These are phyloP conservation scores for Microdochium paspali DNA, from an alignment of 2,329 filamentous ascomycete genomes.

Conservation along the genomic window DNA sequence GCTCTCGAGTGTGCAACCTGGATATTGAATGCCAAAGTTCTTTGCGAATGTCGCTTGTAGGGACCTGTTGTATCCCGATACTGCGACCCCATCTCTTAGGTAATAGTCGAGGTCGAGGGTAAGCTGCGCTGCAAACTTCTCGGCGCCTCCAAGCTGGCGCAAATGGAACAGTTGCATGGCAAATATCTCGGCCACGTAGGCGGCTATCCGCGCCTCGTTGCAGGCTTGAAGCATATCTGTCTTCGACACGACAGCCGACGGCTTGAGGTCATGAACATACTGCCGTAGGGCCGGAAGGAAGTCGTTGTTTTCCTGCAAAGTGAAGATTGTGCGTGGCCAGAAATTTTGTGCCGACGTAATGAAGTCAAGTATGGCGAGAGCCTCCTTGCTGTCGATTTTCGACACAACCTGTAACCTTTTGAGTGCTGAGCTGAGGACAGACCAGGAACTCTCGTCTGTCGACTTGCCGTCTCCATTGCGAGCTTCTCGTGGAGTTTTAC, in stretches of 20 bases:
- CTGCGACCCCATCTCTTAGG: constrained; percentile 64
- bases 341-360: constrained; percentile 82
- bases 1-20: constrained; percentile 61
- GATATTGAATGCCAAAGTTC: constrained; percentile 75
- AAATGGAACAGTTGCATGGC: constrained; percentile 85
- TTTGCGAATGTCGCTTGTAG: constrained; percentile 76
- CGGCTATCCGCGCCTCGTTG: constrained; percentile 62
- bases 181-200: constrained; percentile 77
- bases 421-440: constrained; percentile 67
- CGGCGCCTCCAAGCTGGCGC: constrained; percentile 62
- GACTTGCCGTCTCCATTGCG: constrained; percentile 47
- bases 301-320: constrained; percentile 60
- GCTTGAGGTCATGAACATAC: constrained; percentile 53
- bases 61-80: constrained; percentile 79
- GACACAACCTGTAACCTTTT: constrained; percentile 58
- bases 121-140: constrained; percentile 58
- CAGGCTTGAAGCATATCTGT: constrained; percentile 47
- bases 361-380: constrained; percentile 74
- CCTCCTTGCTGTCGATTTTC: constrained; percentile 53
- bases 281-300: constrained; percentile 66
- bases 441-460: constrained; percentile 39
- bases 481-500: constrained; percentile 71
- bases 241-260: constrained; percentile 41
- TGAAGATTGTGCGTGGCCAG: constrained; percentile 89
- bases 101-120: constrained; percentile 72